These are phyloP conservation scores for Dalbergia cochinchinensis DNA, from an alignment of 306 rosid species.

Conservation along the genomic window DNA sequence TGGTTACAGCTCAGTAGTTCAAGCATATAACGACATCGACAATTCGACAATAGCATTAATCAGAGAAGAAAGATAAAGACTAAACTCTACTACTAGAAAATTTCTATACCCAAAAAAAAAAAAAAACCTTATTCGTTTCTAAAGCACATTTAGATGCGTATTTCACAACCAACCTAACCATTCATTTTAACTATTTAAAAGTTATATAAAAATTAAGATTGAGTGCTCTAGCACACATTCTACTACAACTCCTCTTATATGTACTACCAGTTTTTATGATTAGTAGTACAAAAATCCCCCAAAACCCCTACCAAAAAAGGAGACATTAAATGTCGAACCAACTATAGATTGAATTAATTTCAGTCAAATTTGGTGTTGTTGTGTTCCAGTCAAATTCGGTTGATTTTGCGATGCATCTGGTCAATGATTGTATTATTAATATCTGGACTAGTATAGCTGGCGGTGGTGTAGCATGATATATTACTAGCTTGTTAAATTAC, in stretches of 20 bases:
- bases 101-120: too few species aligned
- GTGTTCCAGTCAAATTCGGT: slow-evolving; percentile 41
- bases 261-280: too few species aligned
- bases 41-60: slow-evolving; percentile 46
- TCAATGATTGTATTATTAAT: slow-evolving; percentile 17
- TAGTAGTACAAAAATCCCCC: too few species aligned
- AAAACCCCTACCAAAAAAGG: background rate
- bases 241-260: background rate
- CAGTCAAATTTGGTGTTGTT: slow-evolving; percentile 37
- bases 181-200: too few species aligned
- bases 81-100: background rate
- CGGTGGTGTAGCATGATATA: slow-evolving; percentile 10
- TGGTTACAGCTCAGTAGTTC: slow-evolving; percentile 37
- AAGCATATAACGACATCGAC: slow-evolving; percentile 23
- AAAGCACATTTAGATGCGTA: too few species aligned
- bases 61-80: slow-evolving; percentile 20
- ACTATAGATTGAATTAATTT: slow-evolving; percentile 6
- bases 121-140: too few species aligned
- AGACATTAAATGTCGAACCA: slow-evolving; percentile 11
- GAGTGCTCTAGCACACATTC: too few species aligned
- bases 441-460: background rate
- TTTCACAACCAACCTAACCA: too few species aligned
- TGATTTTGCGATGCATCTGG: slow-evolving; percentile 47
- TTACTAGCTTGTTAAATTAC: background rate
- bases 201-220: too few species aligned